Percentiles rank a stretch among this genome's conserved stretches.
These are phyloP conservation scores for Ceratocystis colombiana DNA, from an alignment of 2,329 filamentous ascomycete genomes.

Conservation along the genomic window DNA sequence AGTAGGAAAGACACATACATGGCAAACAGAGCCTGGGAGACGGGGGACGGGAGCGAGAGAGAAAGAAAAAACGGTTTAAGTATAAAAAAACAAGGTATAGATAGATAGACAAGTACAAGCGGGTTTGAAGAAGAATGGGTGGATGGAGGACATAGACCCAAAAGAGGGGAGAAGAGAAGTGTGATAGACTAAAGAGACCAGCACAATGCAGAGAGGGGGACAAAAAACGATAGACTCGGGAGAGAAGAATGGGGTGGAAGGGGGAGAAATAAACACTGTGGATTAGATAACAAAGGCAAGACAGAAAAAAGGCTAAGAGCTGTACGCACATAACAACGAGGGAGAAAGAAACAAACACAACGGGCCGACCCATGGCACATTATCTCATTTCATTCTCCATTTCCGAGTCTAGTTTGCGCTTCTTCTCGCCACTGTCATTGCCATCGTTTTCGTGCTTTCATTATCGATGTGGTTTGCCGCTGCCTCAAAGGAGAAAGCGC, in stretches of 20 bases:
- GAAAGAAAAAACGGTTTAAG: constrained; percentile 3
- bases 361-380: not conserved
- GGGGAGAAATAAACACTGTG: not conserved
- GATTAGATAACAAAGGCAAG: too few species aligned
- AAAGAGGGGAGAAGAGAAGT: not conserved
- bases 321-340: too few species aligned
- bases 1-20: constrained; percentile 8
- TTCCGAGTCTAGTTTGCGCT: not conserved
- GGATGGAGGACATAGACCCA: not conserved
- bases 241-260: not conserved
- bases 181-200: not conserved
- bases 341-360: not conserved
- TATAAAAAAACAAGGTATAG: constrained; percentile 8
- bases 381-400: not conserved
- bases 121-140: not conserved
- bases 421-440: not conserved
- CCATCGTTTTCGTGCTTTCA: too few species aligned
- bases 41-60: too few species aligned
- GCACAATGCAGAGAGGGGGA: constrained; percentile 3
- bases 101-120: constrained; percentile 14
- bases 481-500: not conserved
- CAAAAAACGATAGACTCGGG: not conserved
- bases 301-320: too few species aligned
- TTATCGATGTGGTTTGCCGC: not conserved
- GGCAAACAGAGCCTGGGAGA: too few species aligned